Evolutionary conservation across 1,284 basidiomycete genomes (phyloP), one percentile per base, ranked within the genome.

Genomic region (Trichosporon sp.): DNA sequence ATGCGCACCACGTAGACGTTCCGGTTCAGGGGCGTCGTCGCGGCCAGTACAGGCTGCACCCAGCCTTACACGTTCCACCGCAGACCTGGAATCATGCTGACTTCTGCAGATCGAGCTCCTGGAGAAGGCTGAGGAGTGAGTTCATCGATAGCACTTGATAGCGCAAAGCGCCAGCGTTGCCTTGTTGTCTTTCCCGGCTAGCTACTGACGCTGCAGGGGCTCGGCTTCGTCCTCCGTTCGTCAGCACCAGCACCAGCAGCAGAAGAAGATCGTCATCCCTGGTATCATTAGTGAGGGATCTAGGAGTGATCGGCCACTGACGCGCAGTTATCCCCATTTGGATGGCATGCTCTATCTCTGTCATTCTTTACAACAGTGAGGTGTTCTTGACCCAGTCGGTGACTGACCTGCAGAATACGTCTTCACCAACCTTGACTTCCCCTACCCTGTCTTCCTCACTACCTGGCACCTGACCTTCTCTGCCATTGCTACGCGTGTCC

Each of bases 291-390:
- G 82, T 83, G 62, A 62, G 82, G 27, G 77, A 18, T 31, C 21
- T 27, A 38, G 56, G 53, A n/a, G n/a, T 23, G 27, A 29, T 12
- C 35, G 35, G 27, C 27, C 9, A 35, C 11, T 60, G 34, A 29
- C 23, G 2, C 35, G 0, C 68, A 83, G 82, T 83, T 73, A 82
- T 83, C 66, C 82, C 81, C 25, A 81, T 83, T 70, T 83, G 82
- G 95, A 98, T 98, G 80, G 85, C 89, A 15, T 90, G 97, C 76
- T 92, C 90, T 72, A 93, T 93, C 51, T 84, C 89, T 11, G 95
- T 98, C 79, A 98, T 98, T 84, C 90, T 98, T 68, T 98, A 98
- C 89, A 98, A 98, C 88, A 95, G 81, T 82, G 68, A 65, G 80
- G 75, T 7, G 1, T 29, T 23, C n/a, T 32, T 38, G 9, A 3